Conservation (phyloP, 208 protist species). For the Crithidia acanthocephali region DNA sequence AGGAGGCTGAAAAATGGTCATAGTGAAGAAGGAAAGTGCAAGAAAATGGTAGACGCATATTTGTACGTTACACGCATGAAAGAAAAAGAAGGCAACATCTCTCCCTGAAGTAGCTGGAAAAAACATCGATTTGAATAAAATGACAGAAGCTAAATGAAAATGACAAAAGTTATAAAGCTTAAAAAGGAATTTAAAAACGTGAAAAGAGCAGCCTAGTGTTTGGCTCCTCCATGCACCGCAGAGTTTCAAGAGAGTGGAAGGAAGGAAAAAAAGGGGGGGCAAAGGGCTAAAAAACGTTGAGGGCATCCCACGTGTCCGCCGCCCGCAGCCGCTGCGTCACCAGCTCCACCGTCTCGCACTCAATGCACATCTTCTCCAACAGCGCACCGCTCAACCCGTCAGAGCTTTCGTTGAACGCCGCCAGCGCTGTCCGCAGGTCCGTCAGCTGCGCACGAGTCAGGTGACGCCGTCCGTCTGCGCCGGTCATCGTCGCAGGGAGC, state of each 20-base stretch:
- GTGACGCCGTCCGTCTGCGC: background rate
- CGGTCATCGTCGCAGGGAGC: conserved; percentile 5
- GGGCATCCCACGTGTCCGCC: conserved; percentile 18
- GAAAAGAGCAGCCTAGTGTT: conserved; percentile 2
- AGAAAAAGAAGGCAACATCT: too few species aligned
- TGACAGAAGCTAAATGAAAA: background rate
- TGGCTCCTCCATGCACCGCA: background rate
- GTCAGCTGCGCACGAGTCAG: conserved; percentile 18
- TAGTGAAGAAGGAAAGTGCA: too few species aligned
- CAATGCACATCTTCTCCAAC: conserved; percentile 61
- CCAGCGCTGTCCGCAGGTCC: conserved; percentile 21
- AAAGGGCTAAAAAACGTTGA: conserved; percentile 37
- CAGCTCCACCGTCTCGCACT: conserved; percentile 40
- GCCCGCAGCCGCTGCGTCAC: conserved; percentile 36
- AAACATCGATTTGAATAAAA: conserved; percentile 26
- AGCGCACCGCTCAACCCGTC: conserved; percentile 41
- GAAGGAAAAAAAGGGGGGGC: conserved; percentile 1
- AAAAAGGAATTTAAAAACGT: conserved; percentile 7
- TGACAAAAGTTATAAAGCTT: conserved; percentile 6
- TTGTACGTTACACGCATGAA: too few species aligned
- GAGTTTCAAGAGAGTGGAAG: background rate
- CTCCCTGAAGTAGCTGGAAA: background rate
- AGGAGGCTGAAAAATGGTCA: too few species aligned
- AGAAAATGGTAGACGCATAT: too few species aligned
- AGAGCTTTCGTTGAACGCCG: conserved; percentile 10